A percentile compares a stretch with the other conserved stretches of the same genome.
Conservation (phyloP, 2,329 filamentous ascomycete species). For the Aspergillus aculeatinus region DNA sequence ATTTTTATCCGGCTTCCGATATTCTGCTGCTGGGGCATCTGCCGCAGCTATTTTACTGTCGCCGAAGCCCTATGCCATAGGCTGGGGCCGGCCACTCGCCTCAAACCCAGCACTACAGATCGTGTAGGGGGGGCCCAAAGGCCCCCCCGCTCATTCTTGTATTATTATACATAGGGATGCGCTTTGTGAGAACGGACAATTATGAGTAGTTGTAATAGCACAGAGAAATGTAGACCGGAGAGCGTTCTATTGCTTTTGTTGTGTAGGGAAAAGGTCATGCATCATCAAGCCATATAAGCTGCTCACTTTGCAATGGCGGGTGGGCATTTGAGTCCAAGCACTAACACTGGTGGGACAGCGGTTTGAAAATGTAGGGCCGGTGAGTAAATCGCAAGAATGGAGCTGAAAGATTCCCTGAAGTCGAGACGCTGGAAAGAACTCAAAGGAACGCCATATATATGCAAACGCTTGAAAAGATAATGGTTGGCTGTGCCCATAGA, state of each 20-base stretch:
- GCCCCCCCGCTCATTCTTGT: too few relatives aligned
- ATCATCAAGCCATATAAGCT: background rate
- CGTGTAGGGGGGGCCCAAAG: too few relatives aligned
- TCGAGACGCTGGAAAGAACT: background rate
- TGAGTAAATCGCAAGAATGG: background rate
- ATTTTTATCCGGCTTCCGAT: too few relatives aligned
- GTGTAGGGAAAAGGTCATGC: background rate
- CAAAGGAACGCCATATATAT: slow-evolving; percentile 1
- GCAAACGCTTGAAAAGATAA: slow-evolving; percentile 2
- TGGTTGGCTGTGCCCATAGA: background rate
- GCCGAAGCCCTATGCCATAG: too few relatives aligned
- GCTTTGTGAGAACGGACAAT: too few relatives aligned
- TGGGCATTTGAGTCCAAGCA: background rate
- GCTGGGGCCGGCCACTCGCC: too few relatives aligned
- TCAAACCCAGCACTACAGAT: too few relatives aligned
- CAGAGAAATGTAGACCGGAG: background rate
- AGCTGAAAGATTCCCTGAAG: background rate
- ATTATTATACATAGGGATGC: background rate
- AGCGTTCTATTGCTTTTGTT: background rate
- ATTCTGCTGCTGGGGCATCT: too few relatives aligned
- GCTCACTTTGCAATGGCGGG: background rate
- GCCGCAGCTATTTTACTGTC: too few relatives aligned
- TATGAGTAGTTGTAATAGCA: background rate
- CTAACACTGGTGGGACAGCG: background rate
- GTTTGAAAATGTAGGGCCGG: background rate